Conservation (phyloP, 2,329 filamentous ascomycete genomes). For the Phialemonium atrogriseum region DNA sequence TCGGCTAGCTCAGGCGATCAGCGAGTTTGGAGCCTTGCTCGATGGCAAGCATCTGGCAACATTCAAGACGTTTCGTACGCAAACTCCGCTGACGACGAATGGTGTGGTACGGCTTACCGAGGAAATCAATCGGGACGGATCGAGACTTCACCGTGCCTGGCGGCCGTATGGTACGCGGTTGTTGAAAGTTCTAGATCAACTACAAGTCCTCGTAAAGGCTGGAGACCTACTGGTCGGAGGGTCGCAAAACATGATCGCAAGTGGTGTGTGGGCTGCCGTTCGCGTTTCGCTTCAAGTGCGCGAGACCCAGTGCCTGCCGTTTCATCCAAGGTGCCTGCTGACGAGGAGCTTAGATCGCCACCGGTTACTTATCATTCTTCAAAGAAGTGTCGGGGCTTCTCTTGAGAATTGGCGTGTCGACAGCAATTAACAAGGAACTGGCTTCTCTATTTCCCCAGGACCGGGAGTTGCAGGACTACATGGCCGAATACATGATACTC, state of each 20-base stretch:
- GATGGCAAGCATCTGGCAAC: not conserved
- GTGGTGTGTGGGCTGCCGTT: constrained; percentile 8
- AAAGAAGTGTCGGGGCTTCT: constrained; percentile 2
- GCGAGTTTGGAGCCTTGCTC: constrained; percentile 5
- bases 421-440: constrained; percentile 3
- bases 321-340: too few relatives aligned
- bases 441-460: constrained; percentile 1
- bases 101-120: constrained; percentile 9
- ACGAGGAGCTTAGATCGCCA: constrained; percentile 1
- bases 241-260: constrained; percentile 9
- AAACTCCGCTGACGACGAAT: not conserved
- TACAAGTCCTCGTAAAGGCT: constrained; percentile 5
- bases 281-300: constrained; percentile 7
- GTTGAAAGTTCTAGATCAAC: constrained; percentile 4
- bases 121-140: constrained; percentile 10
- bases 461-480: constrained; percentile 4
- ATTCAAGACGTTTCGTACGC: constrained; percentile 3
- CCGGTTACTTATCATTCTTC: constrained; percentile 3
- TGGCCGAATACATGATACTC: constrained; percentile 6
- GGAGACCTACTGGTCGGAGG: constrained; percentile 7
- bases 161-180: constrained; percentile 5
- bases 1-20: constrained; percentile 5
- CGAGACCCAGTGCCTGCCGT: too few relatives aligned
- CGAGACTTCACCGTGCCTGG: constrained; percentile 4
- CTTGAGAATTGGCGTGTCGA: constrained; percentile 2